Conservation (phyloP, 2,329 filamentous ascomycete species). For the Zymoseptoria passerinii region DNA sequence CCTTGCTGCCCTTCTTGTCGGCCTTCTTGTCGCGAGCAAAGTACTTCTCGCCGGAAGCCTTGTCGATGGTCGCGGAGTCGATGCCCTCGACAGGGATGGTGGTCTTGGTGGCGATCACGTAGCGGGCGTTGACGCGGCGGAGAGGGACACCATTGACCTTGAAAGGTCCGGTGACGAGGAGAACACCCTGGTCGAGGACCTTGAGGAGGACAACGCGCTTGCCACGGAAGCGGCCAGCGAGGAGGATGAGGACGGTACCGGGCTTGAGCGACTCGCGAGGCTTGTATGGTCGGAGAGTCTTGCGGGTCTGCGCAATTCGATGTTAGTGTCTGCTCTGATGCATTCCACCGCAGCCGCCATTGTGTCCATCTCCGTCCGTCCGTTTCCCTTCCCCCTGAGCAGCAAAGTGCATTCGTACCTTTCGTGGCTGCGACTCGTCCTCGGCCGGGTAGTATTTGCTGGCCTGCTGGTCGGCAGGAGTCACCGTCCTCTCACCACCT, state of each 20-base stretch:
- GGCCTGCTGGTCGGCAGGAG: constrained; percentile 80
- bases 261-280: constrained; percentile 84
- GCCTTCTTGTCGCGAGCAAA: constrained; percentile 91
- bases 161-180: constrained; percentile 98
- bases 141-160: constrained; percentile 99
- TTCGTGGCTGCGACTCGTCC: constrained; percentile 80
- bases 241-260: constrained; percentile 95
- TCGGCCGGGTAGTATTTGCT: constrained; percentile 98
- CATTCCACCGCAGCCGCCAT: neutral
- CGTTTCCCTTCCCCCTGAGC: neutral
- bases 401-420: constrained; percentile 58
- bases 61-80: constrained; percentile 63
- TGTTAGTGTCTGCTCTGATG: constrained; percentile 12
- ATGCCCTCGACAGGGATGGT: constrained; percentile 78
- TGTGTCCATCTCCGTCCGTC: constrained; percentile 1
- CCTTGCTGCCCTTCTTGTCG: constrained; percentile 85
- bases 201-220: constrained; percentile 99
- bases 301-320: constrained; percentile 64
- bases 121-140: constrained; percentile 83
- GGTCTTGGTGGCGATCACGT: constrained; percentile 84
- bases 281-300: constrained; percentile 80
- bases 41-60: constrained; percentile 77
- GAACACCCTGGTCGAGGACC: constrained; percentile 91
- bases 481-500: constrained; percentile 89
- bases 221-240: constrained; percentile 98